Percentiles rank a stretch among this genome's conserved stretches.
Conservation (phyloP, 140 eudicot species). For the Flaveria floridana region DNA sequence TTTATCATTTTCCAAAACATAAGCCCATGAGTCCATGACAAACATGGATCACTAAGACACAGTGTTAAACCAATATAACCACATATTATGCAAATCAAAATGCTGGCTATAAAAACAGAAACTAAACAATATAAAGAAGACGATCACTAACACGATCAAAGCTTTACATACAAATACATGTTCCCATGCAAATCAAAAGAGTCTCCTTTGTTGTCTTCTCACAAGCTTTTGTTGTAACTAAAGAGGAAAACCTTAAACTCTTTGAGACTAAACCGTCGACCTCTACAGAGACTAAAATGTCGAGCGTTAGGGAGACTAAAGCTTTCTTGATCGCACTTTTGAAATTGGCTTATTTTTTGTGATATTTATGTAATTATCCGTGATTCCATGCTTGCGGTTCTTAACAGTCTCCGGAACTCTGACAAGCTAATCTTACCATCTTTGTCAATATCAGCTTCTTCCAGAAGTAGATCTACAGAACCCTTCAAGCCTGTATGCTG, state of each 20-base stretch:
- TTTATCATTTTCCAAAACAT: no score
- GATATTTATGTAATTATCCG: slow-evolving; percentile 33
- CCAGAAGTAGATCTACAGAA: slow-evolving; percentile 79
- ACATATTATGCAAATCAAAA: no score
- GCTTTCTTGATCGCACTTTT: slow-evolving; percentile 1
- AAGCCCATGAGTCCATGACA: no score
- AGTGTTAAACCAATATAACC: no score
- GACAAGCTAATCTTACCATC: slow-evolving; percentile 88
- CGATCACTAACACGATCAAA: no score
- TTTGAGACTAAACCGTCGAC: neutral
- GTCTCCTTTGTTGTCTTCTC: neutral
- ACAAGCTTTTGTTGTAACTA: neutral
- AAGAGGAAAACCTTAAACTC: slow-evolving; percentile 13
- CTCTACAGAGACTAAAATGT: slow-evolving; percentile 2
- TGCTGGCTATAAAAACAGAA: no score
- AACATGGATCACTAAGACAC: no score
- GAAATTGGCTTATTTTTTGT: neutral
- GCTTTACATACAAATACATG: neutral
- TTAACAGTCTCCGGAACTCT: slow-evolving; percentile 81
- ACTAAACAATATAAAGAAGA: no score
- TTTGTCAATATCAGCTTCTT: slow-evolving; percentile 94
- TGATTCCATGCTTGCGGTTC: slow-evolving; percentile 87
- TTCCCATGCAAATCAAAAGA: slow-evolving; percentile 3
- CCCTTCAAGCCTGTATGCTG: slow-evolving; percentile 92
- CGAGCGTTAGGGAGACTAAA: neutral